Conservation (phyloP, 257 asterid genomes). For the Primulina huaijiensis region DNA sequence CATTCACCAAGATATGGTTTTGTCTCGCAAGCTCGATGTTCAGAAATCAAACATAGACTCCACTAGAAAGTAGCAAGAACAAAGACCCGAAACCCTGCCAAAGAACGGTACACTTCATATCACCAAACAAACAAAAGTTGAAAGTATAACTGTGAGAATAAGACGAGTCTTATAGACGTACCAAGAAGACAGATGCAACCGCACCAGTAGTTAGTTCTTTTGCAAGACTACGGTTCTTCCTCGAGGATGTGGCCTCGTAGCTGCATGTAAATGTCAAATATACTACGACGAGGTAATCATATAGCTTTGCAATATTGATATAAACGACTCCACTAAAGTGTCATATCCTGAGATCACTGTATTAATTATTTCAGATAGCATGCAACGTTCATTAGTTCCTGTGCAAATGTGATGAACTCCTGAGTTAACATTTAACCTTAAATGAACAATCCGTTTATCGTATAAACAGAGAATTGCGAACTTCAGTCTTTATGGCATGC, state of each 20-base stretch:
- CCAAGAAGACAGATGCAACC: constrained; percentile 91
- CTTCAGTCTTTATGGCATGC: not conserved
- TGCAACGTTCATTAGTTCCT: not conserved
- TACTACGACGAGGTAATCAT: not conserved
- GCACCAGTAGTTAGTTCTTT: constrained; percentile 86
- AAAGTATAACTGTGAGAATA: not conserved
- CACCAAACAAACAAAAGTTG: constrained; percentile 4
- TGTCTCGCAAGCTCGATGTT: not conserved
- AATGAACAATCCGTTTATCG: not conserved
- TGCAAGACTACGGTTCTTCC: constrained; percentile 74
- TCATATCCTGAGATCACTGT: no score
- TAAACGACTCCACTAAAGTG: not conserved
- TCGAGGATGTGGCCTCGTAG: constrained; percentile 90
- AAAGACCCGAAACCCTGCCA: constrained; percentile 94
- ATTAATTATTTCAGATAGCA: no score
- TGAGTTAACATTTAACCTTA: not conserved
- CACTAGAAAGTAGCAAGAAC: constrained; percentile 89
- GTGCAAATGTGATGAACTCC: not conserved
- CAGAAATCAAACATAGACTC: constrained; percentile 76
- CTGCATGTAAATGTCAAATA: constrained; percentile 39
- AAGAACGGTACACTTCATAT: constrained; percentile 17
- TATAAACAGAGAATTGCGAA: not conserved
- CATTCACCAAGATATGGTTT: not conserved
- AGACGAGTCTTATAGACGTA: constrained; percentile 20
- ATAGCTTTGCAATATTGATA: not conserved